phyloP scores from a whole-genome alignment of 305 asterid species.

The Fraxinus latifolia region DNA sequence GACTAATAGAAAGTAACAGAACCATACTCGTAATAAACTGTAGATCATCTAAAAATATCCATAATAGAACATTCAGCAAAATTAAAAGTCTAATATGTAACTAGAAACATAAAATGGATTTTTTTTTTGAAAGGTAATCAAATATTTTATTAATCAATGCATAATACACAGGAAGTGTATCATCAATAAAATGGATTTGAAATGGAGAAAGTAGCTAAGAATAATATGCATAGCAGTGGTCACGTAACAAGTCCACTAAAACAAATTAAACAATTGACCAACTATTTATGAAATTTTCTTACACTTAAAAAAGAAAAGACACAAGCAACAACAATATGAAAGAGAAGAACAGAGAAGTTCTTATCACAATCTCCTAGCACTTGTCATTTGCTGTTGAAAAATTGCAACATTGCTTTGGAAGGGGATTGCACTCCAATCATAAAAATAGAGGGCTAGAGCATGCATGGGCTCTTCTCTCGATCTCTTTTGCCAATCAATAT shows the following conservation, averaged over 20 bases:
- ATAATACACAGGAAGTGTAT: too few species aligned
- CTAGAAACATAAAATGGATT: background rate
- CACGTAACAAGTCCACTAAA: background rate
- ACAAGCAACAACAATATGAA: background rate
- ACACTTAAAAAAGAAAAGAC: background rate
- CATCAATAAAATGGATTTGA: background rate
- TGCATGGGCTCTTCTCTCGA: background rate
- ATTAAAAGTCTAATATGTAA: background rate
- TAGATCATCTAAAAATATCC: background rate
- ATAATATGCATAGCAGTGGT: background rate
- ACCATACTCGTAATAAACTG: background rate
- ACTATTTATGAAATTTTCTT: background rate
- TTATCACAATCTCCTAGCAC: background rate
- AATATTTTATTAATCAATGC: too few species aligned
- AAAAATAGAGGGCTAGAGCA: background rate
- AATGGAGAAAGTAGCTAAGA: background rate
- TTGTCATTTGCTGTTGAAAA: background rate
- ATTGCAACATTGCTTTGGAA: background rate
- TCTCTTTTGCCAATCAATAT: background rate
- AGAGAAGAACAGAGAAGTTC: background rate
- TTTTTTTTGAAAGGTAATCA: too few species aligned
- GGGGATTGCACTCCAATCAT: background rate
- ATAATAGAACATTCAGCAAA: background rate
- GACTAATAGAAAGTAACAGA: background rate
- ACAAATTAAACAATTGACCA: background rate